Evolutionary conservation across 208 protist genomes (phyloP).

Genomic region (Crithidia brevicula): DNA sequence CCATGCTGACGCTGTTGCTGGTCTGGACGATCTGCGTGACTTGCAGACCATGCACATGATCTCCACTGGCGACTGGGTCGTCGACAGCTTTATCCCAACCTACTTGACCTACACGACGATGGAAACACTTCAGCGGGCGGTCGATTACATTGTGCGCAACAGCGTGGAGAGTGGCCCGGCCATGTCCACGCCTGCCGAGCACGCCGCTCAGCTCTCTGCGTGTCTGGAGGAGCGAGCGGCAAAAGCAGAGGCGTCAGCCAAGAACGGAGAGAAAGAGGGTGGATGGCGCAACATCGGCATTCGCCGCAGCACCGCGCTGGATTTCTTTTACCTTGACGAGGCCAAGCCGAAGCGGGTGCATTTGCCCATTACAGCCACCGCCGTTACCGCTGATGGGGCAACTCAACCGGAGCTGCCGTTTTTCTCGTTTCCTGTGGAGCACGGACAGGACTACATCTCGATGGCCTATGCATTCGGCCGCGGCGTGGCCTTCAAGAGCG

Average conservation of each 20-base stretch:
- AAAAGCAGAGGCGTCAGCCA: conserved; percentile 8
- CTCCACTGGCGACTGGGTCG: conserved; percentile 55
- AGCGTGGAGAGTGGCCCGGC: conserved; percentile 42
- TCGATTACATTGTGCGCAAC: conserved; percentile 82
- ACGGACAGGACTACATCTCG: conserved; percentile 72
- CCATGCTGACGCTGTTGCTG: conserved; percentile 82
- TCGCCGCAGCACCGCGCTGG: conserved; percentile 79
- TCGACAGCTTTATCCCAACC: conserved; percentile 75
- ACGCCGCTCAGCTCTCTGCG: conserved; percentile 27
- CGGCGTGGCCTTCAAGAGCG: conserved; percentile 65
- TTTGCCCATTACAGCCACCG: conserved; percentile 38
- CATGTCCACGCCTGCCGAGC: conserved; percentile 24
- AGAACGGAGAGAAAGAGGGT: conserved; percentile 21
- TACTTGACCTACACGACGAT: conserved; percentile 64
- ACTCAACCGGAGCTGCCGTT: conserved; percentile 39
- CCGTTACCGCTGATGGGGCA: conserved; percentile 1
- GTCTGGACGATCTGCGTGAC: conserved; percentile 92
- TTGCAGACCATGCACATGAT: conserved; percentile 75
- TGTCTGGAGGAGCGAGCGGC: conserved; percentile 22
- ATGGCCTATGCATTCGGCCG: conserved; percentile 88
- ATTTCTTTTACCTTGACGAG: conserved; percentile 70
- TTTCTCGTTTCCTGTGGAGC: conserved; percentile 81
- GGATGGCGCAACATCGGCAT: conserved; percentile 77
- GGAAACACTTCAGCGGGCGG: conserved; percentile 37
- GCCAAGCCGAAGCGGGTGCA: conserved; percentile 45